Percentiles rank a stretch among this genome's conserved stretches.
Evolutionary conservation across 257 asterid genomes (phyloP).

Genomic region (Primulina eburnea): DNA sequence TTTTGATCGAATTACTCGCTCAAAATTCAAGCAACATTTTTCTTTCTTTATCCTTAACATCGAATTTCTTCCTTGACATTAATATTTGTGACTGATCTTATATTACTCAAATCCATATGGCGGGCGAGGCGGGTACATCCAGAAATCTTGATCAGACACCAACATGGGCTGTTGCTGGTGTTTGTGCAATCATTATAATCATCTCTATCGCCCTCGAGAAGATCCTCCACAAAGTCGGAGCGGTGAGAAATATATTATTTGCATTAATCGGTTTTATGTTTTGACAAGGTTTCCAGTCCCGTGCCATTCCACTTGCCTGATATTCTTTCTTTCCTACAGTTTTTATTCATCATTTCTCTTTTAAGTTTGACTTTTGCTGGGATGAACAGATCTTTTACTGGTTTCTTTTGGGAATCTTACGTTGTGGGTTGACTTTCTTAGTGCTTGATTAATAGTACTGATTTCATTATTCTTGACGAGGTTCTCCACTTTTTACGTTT

Average conservation of each 20-base stretch:
- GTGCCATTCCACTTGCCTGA: too few species aligned
- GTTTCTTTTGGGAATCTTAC: background rate
- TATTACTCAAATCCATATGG: conserved; percentile 37
- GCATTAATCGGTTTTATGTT: background rate
- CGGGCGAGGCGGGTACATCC: conserved; percentile 37
- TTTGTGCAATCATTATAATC: conserved; percentile 68
- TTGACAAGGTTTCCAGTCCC: too few species aligned
- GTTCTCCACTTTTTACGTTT: too few species aligned
- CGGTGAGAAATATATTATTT: conserved; percentile 29
- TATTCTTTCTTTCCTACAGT: background rate
- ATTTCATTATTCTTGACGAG: background rate
- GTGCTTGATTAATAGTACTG: background rate
- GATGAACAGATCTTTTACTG: background rate
- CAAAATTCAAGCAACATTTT: background rate
- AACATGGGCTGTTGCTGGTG: conserved; percentile 94
- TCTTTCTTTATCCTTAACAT: background rate
- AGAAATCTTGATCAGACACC: conserved; percentile 72
- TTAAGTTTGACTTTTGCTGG: background rate
- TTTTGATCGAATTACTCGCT: background rate
- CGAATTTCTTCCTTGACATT: too few species aligned
- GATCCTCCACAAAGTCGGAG: conserved; percentile 72
- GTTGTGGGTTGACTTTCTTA: background rate
- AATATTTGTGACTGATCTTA: background rate
- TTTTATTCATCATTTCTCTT: background rate
- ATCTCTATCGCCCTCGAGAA: conserved; percentile 71